Percentiles rank a stretch among this genome's conserved stretches.
Evolutionary conservation across 2,329 filamentous ascomycete species (phyloP).

Genomic region (Phaeosphaeria sp.): DNA sequence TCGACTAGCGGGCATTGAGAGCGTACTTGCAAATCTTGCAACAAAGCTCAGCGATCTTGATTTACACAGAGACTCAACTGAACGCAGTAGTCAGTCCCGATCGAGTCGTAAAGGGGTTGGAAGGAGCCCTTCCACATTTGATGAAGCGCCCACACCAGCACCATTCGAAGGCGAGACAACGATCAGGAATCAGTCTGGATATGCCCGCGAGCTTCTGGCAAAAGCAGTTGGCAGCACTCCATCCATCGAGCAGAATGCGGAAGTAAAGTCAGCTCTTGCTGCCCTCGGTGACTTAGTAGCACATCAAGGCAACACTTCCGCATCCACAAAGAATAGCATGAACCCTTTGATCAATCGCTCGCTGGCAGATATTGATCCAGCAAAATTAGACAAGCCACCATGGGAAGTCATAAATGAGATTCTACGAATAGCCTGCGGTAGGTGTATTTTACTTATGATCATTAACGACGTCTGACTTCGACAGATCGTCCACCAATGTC

Average conservation of each 20-base stretch:
- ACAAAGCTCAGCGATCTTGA: conserved; percentile 37
- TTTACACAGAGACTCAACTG: conserved; percentile 23
- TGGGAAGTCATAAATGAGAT: conserved; percentile 34
- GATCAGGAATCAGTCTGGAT: conserved; percentile 56
- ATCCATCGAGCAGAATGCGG: conserved; percentile 41
- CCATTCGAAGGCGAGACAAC: conserved; percentile 59
- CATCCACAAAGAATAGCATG: conserved; percentile 14
- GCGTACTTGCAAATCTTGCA: conserved; percentile 47
- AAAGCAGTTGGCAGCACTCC: conserved; percentile 46
- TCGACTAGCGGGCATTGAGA: conserved; percentile 57
- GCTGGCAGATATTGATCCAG: conserved; percentile 31
- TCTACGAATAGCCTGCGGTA: conserved; percentile 34
- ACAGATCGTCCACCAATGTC: conserved; percentile 40
- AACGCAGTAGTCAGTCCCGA: conserved; percentile 32
- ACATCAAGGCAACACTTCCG: conserved; percentile 26
- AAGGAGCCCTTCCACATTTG: conserved; percentile 26
- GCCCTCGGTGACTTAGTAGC: conserved; percentile 43
- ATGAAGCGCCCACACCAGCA: conserved; percentile 30
- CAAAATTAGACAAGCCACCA: conserved; percentile 40
- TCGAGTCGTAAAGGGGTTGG: conserved; percentile 23
- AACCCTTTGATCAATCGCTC: conserved; percentile 29
- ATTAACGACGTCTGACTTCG: conserved; percentile 3
- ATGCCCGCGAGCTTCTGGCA: conserved; percentile 54
- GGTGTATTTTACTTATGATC: conserved; percentile 14
- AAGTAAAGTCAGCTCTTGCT: conserved; percentile 40